phyloP scores from a whole-genome alignment of 176 grass and related monocot genomes.

The Oryza glumipatula region DNA sequence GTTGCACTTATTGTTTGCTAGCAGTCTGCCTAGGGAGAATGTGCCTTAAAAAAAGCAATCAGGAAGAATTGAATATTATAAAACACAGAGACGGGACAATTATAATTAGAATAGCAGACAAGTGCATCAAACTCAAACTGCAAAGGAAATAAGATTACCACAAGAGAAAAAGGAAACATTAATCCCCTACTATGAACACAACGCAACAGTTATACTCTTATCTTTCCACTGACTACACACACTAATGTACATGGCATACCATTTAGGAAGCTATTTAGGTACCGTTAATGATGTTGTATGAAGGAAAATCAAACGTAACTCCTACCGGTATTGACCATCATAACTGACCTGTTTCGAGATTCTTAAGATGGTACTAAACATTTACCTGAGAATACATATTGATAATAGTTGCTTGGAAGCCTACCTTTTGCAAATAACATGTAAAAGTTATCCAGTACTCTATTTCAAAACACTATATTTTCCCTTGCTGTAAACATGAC shows the following conservation, averaged over 20 bases:
- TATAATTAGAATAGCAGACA: conserved; percentile 24
- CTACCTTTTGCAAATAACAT: conserved; percentile 20
- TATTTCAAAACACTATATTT: conserved; percentile 10
- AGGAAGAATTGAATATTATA: conserved; percentile 21
- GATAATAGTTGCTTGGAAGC: neutral
- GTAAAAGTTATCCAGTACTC: conserved; percentile 1
- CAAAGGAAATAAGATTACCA: neutral
- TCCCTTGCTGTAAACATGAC: neutral
- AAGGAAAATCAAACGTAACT: neutral
- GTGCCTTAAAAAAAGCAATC: neutral
- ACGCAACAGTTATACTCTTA: conserved; percentile 15
- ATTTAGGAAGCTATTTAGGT: conserved; percentile 16
- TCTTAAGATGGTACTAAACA: conserved; percentile 25
- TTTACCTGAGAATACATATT: conserved; percentile 15
- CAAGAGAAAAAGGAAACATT: conserved; percentile 10
- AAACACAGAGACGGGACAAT: neutral
- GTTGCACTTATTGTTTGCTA: neutral
- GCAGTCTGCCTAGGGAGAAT: neutral
- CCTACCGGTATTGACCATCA: conserved; percentile 1
- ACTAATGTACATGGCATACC: neutral
- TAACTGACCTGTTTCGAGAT: conserved; percentile 14
- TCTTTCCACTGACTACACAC: neutral
- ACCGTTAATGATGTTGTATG: conserved; percentile 1
- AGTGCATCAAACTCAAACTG: conserved; percentile 12
- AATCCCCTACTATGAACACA: conserved; percentile 3